Evolutionary conservation across 1,284 basidiomycete species (phyloP).

Genomic region (Puccinia novopanici): DNA sequence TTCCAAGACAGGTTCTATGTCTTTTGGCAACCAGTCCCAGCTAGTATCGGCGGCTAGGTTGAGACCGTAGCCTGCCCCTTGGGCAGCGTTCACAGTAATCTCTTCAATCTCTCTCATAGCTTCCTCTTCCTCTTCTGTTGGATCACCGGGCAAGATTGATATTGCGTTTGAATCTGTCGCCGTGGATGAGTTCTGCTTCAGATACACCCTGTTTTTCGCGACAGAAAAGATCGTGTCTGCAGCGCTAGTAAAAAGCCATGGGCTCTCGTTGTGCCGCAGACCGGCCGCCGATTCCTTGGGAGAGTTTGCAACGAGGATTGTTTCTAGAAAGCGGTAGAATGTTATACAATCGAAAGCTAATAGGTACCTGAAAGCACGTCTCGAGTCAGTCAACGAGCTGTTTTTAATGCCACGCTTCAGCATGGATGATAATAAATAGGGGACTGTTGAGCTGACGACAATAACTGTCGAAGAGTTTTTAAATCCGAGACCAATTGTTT

Average conservation of each 20-base stretch:
- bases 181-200: constrained; percentile 50
- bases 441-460: constrained; percentile 58
- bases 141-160: constrained; percentile 2
- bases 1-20: constrained; percentile 83
- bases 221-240: constrained; percentile 82
- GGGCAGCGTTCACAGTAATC: constrained; percentile 23
- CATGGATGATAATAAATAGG: neutral
- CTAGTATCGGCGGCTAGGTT: neutral
- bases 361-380: constrained; percentile 68
- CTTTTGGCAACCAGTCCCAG: constrained; percentile 70
- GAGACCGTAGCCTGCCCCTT: constrained; percentile 41
- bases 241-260: constrained; percentile 85
- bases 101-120: constrained; percentile 40
- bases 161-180: constrained; percentile 22
- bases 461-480: constrained; percentile 77
- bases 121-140: constrained; percentile 52
- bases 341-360: constrained; percentile 87
- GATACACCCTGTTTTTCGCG: constrained; percentile 78
- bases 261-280: constrained; percentile 67
- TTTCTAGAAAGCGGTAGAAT: constrained; percentile 90
- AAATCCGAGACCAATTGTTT: constrained; percentile 89
- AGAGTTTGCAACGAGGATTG: constrained; percentile 74
- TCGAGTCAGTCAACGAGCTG: neutral
- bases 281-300: constrained; percentile 55
- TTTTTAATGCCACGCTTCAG: neutral